Evolutionary conservation across 1,284 basidiomycete species (phyloP), one percentile per base, ranked within the genome.

Genomic region (Microstroma glucosiphilum): DNA sequence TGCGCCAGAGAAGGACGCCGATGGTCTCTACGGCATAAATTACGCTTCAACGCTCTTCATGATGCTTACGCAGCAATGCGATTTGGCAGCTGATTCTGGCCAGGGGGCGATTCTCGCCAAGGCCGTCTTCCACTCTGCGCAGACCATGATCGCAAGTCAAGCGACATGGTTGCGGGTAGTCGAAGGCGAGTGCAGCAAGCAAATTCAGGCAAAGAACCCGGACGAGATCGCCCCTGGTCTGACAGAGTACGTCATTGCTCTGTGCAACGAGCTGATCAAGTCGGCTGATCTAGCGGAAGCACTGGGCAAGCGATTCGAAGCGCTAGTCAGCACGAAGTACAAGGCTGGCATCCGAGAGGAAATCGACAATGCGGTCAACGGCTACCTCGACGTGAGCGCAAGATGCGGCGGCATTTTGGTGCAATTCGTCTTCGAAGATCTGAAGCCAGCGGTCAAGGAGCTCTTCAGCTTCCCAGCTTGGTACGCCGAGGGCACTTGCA

Each of bases 181-280:
- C 58, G 91, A 93, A 62, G 81, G 84, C 21, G 96, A 99, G 79
- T 88, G 87, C 81, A 91, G 90, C 81, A 90, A 89, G 75, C 89
- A 92, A 75, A 83, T 85, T 13, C 91, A 93, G 75, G 77, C 79
- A 30, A 78, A 79, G 60, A 89, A 89, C 76, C 89, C 92, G 0
- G 92, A 96, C 51, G 92, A 96, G 71, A 85, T 89, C 2, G 85
- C 89, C 1, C 88, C 87, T 15, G 94, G 96, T 0, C 82, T 98
- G 60, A 91, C 92, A 64, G 94, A 97, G 82, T 98, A 98, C 80
- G 87, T 89, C 76, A 93, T 98, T 74, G 93, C 93, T 19, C 86
- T 98, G n/a, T 93, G 93, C 58, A 98, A 98, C 82, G 94, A 98
- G 81, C 92, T 96, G 81, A 88, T 98, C 81, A 94, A 93, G 80